Evolutionary conservation across 108 stramenopile species (phyloP), one percentile per base, ranked within the genome.

Genomic region (Cyclotella cryptica): DNA sequence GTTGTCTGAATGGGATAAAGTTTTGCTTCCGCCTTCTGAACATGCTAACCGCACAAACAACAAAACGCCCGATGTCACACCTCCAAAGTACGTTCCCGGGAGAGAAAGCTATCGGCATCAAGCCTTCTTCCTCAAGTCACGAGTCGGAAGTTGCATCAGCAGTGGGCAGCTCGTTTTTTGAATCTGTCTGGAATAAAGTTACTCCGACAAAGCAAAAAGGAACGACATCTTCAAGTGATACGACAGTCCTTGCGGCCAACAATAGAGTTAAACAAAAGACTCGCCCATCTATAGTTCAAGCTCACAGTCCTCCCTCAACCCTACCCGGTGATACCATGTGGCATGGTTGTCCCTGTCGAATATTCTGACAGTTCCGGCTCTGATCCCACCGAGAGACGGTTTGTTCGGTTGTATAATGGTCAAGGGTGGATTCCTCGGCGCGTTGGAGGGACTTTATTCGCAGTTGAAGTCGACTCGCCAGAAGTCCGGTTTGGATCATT

Each of bases 371-470:
- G 22, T 43, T 17, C 27, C 8, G 39, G 2, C 15, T 26, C 51
- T 22, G 12, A 58, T 43, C 1, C 21, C 21, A 40, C 21, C 17
- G 35, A 26, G 29, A 47, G 46, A 49, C 82, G 89, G 30, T 96
- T 81, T 80, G 88, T 86, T 63, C 72, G 92, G 12, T 51, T 96
- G 41, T 74, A 78, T 24, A 90, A 90, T 28, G 91, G 88, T 18
- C 91, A 93, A 68, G 94, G 94, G 44, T 96, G 94, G 94, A 84
- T 96, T 30, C 92, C 94, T 18, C 81, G 80, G 0, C 62, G 68
- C 49, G 52, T 83, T 35, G 75, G 71, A 1, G 75, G 52, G 26
- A 71, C 63, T 18, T 11, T 27, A 45, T 84, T 43, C 47, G 51
- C 74, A 19, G 39, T 60, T 54, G 83, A 75, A 55, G 79, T 79